These are phyloP conservation scores for Diutina pseudorugosa DNA, from an alignment of 1,139 yeast genomes.

Conservation along the genomic window DNA sequence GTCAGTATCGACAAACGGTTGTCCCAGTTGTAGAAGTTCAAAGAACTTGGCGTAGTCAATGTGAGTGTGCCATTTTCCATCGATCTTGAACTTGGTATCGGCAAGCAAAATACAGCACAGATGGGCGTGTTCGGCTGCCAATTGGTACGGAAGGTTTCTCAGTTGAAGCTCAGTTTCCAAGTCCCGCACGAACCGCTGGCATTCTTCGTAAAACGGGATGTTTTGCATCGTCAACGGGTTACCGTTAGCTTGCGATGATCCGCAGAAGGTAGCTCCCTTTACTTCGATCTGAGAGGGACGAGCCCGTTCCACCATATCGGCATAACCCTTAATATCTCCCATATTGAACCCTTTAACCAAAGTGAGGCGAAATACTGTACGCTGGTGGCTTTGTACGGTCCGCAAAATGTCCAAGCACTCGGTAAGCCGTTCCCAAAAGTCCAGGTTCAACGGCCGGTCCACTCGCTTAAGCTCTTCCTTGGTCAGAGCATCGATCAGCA, in stretches of 20 bases:
- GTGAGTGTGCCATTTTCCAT: slow-evolving; percentile 80
- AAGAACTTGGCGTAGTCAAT: slow-evolving; percentile 75
- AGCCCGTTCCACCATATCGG: slow-evolving; percentile 76
- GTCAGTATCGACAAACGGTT: slow-evolving; percentile 65
- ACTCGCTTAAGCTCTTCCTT: slow-evolving; percentile 69
- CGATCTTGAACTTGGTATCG: slow-evolving; percentile 53
- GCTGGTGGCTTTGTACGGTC: slow-evolving; percentile 62
- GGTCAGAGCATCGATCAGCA: slow-evolving; percentile 86
- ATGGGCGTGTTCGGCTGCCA: slow-evolving; percentile 95
- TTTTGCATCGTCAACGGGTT: slow-evolving; percentile 92
- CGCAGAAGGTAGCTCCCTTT: slow-evolving; percentile 92
- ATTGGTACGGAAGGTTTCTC: slow-evolving; percentile 60
- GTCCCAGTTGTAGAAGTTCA: slow-evolving; percentile 50
- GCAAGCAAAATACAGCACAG: slow-evolving; percentile 87
- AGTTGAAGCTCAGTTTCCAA: slow-evolving; percentile 45
- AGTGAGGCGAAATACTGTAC: slow-evolving; percentile 86
- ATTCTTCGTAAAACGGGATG: slow-evolving; percentile 89
- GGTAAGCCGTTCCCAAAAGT: slow-evolving; percentile 85
- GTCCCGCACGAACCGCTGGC: slow-evolving; percentile 57
- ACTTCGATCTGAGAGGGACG: slow-evolving; percentile 83
- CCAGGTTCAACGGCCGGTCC: slow-evolving; percentile 81
- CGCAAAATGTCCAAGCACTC: slow-evolving; percentile 70
- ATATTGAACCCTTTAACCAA: slow-evolving; percentile 87
- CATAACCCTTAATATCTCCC: slow-evolving; percentile 74
- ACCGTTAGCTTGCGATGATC: slow-evolving; percentile 68